Evolutionary conservation across 2,329 filamentous ascomycete genomes (phyloP).

Genomic region (Aspergillus candidus): DNA sequence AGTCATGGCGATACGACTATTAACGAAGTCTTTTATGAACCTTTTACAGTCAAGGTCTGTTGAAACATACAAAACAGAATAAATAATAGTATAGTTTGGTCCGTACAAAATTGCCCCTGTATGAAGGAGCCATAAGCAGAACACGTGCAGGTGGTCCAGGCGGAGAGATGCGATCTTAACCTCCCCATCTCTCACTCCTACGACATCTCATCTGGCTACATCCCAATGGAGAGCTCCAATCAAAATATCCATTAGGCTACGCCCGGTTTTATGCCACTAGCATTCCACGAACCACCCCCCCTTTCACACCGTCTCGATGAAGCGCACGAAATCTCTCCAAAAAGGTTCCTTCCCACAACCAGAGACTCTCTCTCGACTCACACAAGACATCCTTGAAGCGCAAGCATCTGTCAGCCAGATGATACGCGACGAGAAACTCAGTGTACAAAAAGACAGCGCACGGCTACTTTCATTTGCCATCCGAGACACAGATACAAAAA

Average conservation of each 20-base stretch:
- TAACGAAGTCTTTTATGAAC: background rate
- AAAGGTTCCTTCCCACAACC: constrained; percentile 1
- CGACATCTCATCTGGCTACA: background rate
- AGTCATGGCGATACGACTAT: background rate
- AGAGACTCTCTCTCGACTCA: constrained; percentile 16
- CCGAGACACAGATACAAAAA: constrained; percentile 10
- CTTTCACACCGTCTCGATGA: constrained; percentile 19
- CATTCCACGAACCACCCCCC: constrained; percentile 27
- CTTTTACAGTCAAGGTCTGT: too few relatives aligned
- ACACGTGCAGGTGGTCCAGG: too few relatives aligned
- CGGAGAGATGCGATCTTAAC: too few relatives aligned
- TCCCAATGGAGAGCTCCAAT: constrained; percentile 10
- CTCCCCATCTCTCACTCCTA: background rate
- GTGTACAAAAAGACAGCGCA: constrained; percentile 25
- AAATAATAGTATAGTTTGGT: background rate
- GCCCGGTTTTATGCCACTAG: constrained; percentile 42
- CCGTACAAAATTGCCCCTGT: background rate
- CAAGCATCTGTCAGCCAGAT: constrained; percentile 9
- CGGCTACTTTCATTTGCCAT: constrained; percentile 27
- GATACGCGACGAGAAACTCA: constrained; percentile 27
- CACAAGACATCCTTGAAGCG: constrained; percentile 8
- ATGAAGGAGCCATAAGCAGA: too few relatives aligned
- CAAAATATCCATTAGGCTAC: constrained; percentile 43
- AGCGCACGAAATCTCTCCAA: constrained; percentile 8
- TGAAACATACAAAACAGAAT: too few relatives aligned